A percentile compares a stretch with the other conserved stretches of the same genome.
phyloP scores from a whole-genome alignment of 2,329 filamentous ascomycete genomes.

The Podosphaera xanthii region DNA sequence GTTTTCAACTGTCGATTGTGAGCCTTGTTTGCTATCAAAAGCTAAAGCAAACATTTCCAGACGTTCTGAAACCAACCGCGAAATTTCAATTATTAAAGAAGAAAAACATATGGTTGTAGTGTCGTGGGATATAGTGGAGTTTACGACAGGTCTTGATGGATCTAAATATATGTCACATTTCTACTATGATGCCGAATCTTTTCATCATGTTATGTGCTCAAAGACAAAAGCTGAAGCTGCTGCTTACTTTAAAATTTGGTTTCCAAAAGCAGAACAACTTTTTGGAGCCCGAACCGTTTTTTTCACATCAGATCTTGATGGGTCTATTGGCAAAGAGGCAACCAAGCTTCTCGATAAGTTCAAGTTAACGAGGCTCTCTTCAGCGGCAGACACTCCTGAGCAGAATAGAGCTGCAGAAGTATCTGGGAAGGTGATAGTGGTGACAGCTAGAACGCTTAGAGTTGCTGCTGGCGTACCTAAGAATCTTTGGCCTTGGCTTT shows the following conservation, averaged over 20 bases:
- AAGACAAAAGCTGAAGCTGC: no score
- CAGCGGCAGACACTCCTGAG: background rate
- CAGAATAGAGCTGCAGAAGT: background rate
- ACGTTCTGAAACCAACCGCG: no score
- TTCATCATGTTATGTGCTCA: background rate
- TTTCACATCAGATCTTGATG: background rate
- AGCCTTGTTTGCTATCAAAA: no score
- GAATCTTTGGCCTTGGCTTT: no score
- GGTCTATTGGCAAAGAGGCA: background rate
- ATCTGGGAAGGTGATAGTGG: background rate
- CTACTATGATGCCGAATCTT: background rate
- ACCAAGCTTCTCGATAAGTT: background rate
- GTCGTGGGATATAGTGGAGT: no score
- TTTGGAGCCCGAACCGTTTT: background rate
- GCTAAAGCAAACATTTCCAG: no score
- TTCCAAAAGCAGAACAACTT: no score
- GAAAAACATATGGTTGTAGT: background rate
- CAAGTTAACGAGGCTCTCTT: background rate
- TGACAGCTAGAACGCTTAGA: no score
- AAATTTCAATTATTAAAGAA: background rate
- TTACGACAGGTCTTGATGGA: no score
- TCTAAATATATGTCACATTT: background rate
- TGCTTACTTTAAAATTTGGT: no score
- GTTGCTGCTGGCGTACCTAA: no score
- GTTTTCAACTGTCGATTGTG: no score